These are phyloP conservation scores for Schizophyllum commune DNA, from an alignment of 1,284 basidiomycete species.

Conservation along the genomic window DNA sequence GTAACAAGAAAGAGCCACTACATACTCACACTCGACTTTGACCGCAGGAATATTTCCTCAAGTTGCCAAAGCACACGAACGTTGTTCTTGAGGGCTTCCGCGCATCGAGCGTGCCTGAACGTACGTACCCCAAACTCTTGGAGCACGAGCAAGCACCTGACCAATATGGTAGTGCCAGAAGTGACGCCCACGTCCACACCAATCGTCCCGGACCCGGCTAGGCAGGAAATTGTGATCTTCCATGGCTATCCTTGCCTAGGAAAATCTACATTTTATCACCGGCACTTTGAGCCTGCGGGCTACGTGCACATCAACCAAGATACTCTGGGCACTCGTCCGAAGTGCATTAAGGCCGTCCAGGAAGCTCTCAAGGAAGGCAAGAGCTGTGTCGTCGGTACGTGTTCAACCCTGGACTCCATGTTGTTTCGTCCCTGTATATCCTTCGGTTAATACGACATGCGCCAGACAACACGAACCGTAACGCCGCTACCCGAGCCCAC, in stretches of 20 bases:
- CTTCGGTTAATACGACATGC: not conserved
- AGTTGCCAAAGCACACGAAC: slow-evolving; percentile 37
- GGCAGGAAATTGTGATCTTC: slow-evolving; percentile 69
- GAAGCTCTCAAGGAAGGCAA: slow-evolving; percentile 47
- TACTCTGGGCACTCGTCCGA: slow-evolving; percentile 61
- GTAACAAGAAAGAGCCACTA: not conserved
- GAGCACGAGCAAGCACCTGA: not conserved
- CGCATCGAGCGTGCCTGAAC: slow-evolving; percentile 37
- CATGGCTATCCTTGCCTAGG: slow-evolving; percentile 85
- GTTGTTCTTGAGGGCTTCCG: slow-evolving; percentile 52
- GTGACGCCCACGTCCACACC: slow-evolving; percentile 58
- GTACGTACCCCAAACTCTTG: slow-evolving; percentile 22
- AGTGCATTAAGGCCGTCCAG: slow-evolving; percentile 64
- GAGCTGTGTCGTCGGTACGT: slow-evolving; percentile 72
- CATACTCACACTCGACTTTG: slow-evolving; percentile 3
- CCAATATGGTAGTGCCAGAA: slow-evolving; percentile 36
- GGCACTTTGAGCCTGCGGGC: slow-evolving; percentile 57
- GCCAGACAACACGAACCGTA: slow-evolving; percentile 83
- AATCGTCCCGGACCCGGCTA: slow-evolving; percentile 37
- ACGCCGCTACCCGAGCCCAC: slow-evolving; percentile 54
- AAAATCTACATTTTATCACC: slow-evolving; percentile 76
- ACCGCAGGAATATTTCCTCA: slow-evolving; percentile 73
- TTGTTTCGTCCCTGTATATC: not conserved
- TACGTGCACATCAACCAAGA: slow-evolving; percentile 90
- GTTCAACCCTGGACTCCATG: not conserved